Evolutionary conservation across 352 stramenopile genomes (phyloP).

Genomic region (Aphanomyces invadans): DNA sequence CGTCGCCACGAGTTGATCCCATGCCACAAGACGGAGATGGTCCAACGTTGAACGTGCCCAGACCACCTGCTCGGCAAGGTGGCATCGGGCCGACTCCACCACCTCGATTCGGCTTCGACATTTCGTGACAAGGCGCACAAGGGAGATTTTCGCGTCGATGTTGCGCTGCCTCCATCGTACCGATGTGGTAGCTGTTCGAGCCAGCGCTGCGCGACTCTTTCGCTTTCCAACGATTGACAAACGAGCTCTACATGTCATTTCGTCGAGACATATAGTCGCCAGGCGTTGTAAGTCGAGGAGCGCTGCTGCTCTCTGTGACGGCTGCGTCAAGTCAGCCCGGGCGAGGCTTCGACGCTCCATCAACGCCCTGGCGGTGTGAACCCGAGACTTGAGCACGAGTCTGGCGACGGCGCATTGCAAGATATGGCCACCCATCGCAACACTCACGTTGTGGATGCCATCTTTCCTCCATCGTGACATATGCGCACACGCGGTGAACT

Average conservation of each 20-base stretch:
- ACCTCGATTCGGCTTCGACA: background rate
- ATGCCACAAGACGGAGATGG: background rate
- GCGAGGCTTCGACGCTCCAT: background rate
- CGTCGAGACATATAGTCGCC: background rate
- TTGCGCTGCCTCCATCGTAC: background rate
- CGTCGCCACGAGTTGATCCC: background rate
- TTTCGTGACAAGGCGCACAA: background rate
- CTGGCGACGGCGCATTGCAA: background rate
- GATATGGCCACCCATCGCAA: background rate
- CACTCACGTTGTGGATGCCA: slow-evolving; percentile 1
- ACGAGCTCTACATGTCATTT: background rate
- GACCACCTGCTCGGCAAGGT: background rate
- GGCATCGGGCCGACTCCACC: background rate
- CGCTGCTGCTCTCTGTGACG: background rate
- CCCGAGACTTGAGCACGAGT: background rate
- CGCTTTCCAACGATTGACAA: background rate
- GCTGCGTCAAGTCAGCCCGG: background rate
- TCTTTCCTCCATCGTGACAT: slow-evolving; percentile 9
- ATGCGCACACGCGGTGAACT: background rate
- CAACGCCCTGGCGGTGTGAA: background rate
- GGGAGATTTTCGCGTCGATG: background rate
- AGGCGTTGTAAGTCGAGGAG: background rate
- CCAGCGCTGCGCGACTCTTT: background rate
- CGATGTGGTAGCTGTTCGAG: background rate
- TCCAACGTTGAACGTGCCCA: background rate